Conservation (phyloP, 2,329 filamentous ascomycete species). For the Ascochyta viciae-villosae region DNA sequence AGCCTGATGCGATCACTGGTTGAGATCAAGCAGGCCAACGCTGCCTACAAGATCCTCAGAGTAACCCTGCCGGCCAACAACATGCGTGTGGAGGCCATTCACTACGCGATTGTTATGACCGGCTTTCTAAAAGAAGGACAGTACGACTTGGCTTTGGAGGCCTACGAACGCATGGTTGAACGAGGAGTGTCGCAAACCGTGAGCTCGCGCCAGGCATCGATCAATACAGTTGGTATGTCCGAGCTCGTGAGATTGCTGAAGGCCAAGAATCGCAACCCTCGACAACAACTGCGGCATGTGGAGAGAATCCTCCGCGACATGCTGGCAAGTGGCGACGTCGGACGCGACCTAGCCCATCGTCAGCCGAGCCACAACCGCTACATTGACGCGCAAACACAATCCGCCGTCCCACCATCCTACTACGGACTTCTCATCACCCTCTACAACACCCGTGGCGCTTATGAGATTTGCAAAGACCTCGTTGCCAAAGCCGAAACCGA, state of each 20-base stretch:
- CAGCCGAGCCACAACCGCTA: constrained; percentile 35
- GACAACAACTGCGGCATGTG: constrained; percentile 31
- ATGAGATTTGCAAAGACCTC: constrained; percentile 48
- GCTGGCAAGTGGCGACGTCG: constrained; percentile 32
- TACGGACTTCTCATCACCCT: constrained; percentile 64
- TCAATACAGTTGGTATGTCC: constrained; percentile 33
- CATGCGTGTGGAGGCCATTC: constrained; percentile 55
- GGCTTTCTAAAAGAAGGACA: constrained; percentile 55
- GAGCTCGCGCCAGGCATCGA: constrained; percentile 53
- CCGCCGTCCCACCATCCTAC: constrained; percentile 58
- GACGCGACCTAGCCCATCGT: constrained; percentile 36
- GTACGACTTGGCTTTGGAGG: constrained; percentile 57
- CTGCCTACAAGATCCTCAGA: constrained; percentile 62
- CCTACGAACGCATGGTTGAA: constrained; percentile 55
- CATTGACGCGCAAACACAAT: constrained; percentile 40
- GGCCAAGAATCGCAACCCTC: constrained; percentile 19
- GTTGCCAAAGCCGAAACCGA: constrained; percentile 30
- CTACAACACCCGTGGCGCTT: constrained; percentile 57
- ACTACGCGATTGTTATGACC: constrained; percentile 62
- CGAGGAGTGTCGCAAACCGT: constrained; percentile 50
- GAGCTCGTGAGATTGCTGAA: constrained; percentile 30
- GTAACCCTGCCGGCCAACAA: constrained; percentile 59
- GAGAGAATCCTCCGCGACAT: constrained; percentile 39
- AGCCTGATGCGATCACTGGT: constrained; percentile 66
- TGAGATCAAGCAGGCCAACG: constrained; percentile 60